Conservation (phyloP, 306 rosid species). For the Hippophae gyantsensis region DNA sequence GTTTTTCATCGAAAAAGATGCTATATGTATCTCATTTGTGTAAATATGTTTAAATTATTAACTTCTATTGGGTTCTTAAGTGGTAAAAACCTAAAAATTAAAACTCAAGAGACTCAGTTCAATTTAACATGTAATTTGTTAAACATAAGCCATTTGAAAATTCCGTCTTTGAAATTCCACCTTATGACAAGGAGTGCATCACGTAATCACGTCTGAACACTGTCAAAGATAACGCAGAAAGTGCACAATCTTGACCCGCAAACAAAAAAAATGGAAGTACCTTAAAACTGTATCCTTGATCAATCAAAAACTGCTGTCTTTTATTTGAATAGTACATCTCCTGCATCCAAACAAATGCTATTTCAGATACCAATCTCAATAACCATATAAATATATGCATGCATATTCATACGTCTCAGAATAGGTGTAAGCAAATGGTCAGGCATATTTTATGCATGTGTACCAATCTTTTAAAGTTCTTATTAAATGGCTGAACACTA, state of each 20-base stretch:
- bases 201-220: not conserved
- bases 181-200: not conserved
- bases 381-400: not conserved
- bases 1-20: too few relatives aligned
- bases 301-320: slow-evolving; percentile 93
- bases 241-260: not conserved
- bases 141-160: too few relatives aligned
- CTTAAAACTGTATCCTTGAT: slow-evolving; percentile 99
- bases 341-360: slow-evolving; percentile 32
- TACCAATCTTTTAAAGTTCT: not conserved
- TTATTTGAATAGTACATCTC: slow-evolving; percentile 98
- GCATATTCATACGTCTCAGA: not conserved
- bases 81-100: too few relatives aligned
- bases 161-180: too few relatives aligned
- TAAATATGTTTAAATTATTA: too few relatives aligned
- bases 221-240: slow-evolving; percentile 5
- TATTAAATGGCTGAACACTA: not conserved
- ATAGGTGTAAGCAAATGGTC: not conserved
- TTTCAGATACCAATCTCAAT: not conserved
- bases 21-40: too few relatives aligned
- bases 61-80: too few relatives aligned
- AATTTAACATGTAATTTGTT: too few relatives aligned
- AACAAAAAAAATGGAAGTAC: slow-evolving; percentile 14
- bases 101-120: too few relatives aligned
- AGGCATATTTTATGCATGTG: not conserved